phyloP scores from a whole-genome alignment of 257 asterid genomes.

The Handroanthus guayacan region DNA sequence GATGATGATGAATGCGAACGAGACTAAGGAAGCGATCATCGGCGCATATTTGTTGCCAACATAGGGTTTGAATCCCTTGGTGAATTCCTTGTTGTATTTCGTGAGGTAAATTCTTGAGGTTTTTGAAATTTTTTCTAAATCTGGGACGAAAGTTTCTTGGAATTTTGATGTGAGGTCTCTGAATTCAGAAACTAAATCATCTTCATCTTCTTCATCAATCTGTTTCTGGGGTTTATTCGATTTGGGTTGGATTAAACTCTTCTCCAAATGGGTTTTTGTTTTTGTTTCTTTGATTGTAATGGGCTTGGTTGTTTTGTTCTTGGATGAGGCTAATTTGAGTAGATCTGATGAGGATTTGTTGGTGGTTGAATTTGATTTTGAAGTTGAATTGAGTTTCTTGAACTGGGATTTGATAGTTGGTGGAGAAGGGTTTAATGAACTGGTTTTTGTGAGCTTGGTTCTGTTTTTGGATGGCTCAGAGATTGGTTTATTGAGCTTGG shows the following conservation, averaged over 20 bases:
- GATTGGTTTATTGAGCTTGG: slow-evolving; percentile 38
- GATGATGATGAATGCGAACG: slow-evolving; percentile 71
- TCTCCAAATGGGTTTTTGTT: slow-evolving; percentile 42
- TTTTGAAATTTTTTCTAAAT: slow-evolving; percentile 73
- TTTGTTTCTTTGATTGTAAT: slow-evolving; percentile 41
- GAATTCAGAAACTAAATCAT: slow-evolving; percentile 65
- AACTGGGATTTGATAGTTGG: slow-evolving; percentile 50
- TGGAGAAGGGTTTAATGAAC: slow-evolving; percentile 15
- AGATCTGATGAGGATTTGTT: slow-evolving; percentile 71
- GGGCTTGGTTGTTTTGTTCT: slow-evolving; percentile 61
- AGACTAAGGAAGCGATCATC: slow-evolving; percentile 64
- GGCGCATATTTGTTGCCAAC: slow-evolving; percentile 89
- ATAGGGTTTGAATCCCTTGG: slow-evolving; percentile 77
- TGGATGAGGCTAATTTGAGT: slow-evolving; percentile 45
- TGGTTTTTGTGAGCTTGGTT: slow-evolving; percentile 49
- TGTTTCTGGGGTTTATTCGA: slow-evolving; percentile 41
- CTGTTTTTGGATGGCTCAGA: slow-evolving; percentile 45
- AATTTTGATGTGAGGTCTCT: slow-evolving; percentile 73
- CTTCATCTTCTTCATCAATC: slow-evolving; percentile 56
- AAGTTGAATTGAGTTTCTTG: slow-evolving; percentile 76
- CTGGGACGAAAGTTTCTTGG: slow-evolving; percentile 81
- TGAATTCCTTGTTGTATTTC: slow-evolving; percentile 75
- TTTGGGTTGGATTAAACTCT: slow-evolving; percentile 31
- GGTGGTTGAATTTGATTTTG: slow-evolving; percentile 55
- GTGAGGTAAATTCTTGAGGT: slow-evolving; percentile 68